Conservation (phyloP, 1,139 yeast species). For the Tardiomyces digboiensis region DNA sequence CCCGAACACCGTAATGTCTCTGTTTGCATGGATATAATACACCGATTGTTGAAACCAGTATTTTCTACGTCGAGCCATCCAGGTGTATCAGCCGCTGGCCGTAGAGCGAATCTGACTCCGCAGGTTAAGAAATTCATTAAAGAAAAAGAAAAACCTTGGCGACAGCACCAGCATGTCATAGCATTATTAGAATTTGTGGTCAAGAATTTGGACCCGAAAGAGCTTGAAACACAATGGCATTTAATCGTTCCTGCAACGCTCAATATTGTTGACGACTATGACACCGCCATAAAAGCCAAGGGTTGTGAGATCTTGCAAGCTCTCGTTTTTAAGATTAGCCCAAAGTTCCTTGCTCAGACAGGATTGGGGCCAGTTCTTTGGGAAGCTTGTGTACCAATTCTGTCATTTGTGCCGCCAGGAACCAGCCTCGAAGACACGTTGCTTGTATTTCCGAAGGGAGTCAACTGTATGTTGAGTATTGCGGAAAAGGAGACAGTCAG, state of each 20-base stretch:
- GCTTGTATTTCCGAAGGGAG: neutral
- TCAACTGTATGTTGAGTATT: constrained; percentile 5
- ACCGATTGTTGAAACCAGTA: constrained; percentile 2
- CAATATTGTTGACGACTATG: constrained; percentile 43
- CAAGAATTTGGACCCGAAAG: constrained; percentile 10
- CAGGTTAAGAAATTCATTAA: neutral
- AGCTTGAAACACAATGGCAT: constrained; percentile 31
- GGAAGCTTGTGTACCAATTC: constrained; percentile 32
- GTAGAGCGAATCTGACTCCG: neutral
- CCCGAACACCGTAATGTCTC: neutral
- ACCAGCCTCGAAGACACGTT: constrained; percentile 4
- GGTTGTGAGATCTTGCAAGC: constrained; percentile 32
- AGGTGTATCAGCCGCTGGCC: constrained; percentile 7
- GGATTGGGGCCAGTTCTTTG: constrained; percentile 38
- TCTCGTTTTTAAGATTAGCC: constrained; percentile 19
- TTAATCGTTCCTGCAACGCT: constrained; percentile 39
- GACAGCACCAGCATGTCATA: constrained; percentile 18
- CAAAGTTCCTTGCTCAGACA: constrained; percentile 24
- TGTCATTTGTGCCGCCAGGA: constrained; percentile 37
- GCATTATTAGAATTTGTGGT: constrained; percentile 28
- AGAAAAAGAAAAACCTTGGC: constrained; percentile 24
- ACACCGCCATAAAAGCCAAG: constrained; percentile 34
- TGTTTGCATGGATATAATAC: neutral
- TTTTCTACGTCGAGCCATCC: constrained; percentile 9
- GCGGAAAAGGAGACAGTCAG: constrained; percentile 11